Base-by-base conservation (phyloP, 805 yeast genomes). In the Komagataella mondaviorum region DNA sequence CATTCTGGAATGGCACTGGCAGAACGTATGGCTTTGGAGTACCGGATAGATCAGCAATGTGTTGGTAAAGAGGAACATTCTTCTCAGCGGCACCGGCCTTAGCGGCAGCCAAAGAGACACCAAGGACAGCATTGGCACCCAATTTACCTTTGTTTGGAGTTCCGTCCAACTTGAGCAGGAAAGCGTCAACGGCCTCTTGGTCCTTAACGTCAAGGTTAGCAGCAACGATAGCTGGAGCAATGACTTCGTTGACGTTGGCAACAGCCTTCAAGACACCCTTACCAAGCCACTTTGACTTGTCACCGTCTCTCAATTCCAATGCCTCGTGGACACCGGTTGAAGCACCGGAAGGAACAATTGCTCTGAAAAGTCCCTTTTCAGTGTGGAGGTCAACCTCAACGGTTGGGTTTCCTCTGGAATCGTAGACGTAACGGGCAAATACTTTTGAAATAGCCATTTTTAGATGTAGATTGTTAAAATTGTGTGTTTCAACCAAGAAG, bases 331-430 rank as follows among this genome's bases (percentile, higher is more conserved):
- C 72, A 84, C 99, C 99, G 58, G 99, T 93, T 67, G 98, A 91
- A 61, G 99, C 99, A 77, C 99, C 99, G 60, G 97, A 89, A 72
- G 99, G 99, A 57, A 93, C 99, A 69, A 91, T 90, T 61, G 98
- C 81, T 75, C 97, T 86, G 95, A 88, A 90, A 59, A 80, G 65
- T 68, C 99, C 99, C 68, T 86, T 81, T 58, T 78, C 91, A 68
- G 99, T 91, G 80, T 85, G 77, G 65, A 91, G 67, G 69, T 93
- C 98, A 62, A 93, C 98, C 83, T 93, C 98, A 64, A 93, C 99
- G 63, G 99, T 91, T 77, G 99, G 99, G 84, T 91, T 93, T 77
- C 98, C 98, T 78, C 99, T 88, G 65, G 98, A 91, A 78, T 91
- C 99, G 85, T 93, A 91, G 75, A 91, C 96, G 81, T 82, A 85